Evolutionary conservation across 352 stramenopile genomes (phyloP).

Genomic region (Aphanomyces astaci): DNA sequence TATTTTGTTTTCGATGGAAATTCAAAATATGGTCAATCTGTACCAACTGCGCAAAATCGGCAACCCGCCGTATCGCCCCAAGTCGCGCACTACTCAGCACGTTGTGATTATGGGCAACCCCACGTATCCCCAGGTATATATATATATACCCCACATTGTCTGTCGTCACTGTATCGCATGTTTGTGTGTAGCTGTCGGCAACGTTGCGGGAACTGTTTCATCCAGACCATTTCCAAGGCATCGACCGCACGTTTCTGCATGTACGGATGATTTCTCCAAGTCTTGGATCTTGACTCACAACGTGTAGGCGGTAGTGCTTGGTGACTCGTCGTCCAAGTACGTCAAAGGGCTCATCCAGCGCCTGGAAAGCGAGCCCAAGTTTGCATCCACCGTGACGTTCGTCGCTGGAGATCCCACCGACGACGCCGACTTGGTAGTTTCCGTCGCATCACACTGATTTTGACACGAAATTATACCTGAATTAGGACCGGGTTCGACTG

Average conservation of each 20-base stretch:
- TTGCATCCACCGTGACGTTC: slow-evolving; percentile 70
- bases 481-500: slow-evolving; percentile 42
- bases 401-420: slow-evolving; percentile 64
- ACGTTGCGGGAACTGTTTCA: slow-evolving; percentile 86
- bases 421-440: slow-evolving; percentile 51
- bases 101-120: slow-evolving; percentile 81
- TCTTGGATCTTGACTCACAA: neutral
- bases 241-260: neutral
- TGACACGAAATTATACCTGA: neutral
- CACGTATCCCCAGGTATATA: slow-evolving; percentile 47
- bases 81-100: slow-evolving; percentile 48
- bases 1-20: slow-evolving; percentile 84
- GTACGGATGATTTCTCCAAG: neutral
- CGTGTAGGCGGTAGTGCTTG: slow-evolving; percentile 60
- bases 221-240: slow-evolving; percentile 51
- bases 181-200: slow-evolving; percentile 47
- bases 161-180: no score
- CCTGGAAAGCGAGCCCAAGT: slow-evolving; percentile 69
- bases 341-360: slow-evolving; percentile 59
- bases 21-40: slow-evolving; percentile 79
- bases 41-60: slow-evolving; percentile 75
- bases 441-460: no score
- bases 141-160: no score
- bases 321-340: slow-evolving; percentile 57
- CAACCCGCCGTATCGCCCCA: slow-evolving; percentile 66